Percentiles rank a stretch among this genome's conserved stretches.
Evolutionary conservation across 2,329 filamentous ascomycete species (phyloP).

Genomic region (Xylaria sp.): DNA sequence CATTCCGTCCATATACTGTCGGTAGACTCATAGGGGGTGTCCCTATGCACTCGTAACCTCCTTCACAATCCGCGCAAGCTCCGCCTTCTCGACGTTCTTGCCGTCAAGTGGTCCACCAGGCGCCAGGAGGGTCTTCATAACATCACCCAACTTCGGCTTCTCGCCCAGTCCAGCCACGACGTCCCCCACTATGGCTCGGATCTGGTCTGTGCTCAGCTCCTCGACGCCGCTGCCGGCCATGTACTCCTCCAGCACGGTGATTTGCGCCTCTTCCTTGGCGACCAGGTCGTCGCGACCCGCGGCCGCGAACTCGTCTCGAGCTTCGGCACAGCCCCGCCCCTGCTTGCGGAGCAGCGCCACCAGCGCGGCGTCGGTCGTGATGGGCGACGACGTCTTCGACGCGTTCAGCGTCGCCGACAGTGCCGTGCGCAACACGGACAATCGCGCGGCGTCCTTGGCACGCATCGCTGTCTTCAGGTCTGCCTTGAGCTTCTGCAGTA

Average conservation of each 20-base stretch:
- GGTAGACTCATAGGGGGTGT: not conserved
- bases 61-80: conserved; percentile 70
- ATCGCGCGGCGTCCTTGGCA: conserved; percentile 69
- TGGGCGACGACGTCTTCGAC: conserved; percentile 76
- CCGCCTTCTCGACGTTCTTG: conserved; percentile 70
- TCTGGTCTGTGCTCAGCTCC: conserved; percentile 66
- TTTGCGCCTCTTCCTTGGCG: conserved; percentile 74
- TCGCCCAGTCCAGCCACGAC: conserved; percentile 62
- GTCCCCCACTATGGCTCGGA: conserved; percentile 62
- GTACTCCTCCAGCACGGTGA: conserved; percentile 73
- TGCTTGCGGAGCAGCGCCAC: conserved; percentile 74
- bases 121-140: conserved; percentile 69
- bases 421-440: conserved; percentile 74
- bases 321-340: conserved; percentile 65
- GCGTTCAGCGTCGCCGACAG: conserved; percentile 78
- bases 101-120: conserved; percentile 66
- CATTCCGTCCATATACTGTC: not conserved
- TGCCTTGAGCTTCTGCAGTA: conserved; percentile 64
- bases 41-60: conserved; percentile 47
- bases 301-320: conserved; percentile 69
- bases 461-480: conserved; percentile 75
- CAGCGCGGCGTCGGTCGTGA: conserved; percentile 75
- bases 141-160: conserved; percentile 63
- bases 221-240: conserved; percentile 67
- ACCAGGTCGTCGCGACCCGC: conserved; percentile 75